Evolutionary conservation across 805 yeast genomes (phyloP), one percentile per base, ranked within the genome.

Genomic region (Kregervanrija delftensis): DNA sequence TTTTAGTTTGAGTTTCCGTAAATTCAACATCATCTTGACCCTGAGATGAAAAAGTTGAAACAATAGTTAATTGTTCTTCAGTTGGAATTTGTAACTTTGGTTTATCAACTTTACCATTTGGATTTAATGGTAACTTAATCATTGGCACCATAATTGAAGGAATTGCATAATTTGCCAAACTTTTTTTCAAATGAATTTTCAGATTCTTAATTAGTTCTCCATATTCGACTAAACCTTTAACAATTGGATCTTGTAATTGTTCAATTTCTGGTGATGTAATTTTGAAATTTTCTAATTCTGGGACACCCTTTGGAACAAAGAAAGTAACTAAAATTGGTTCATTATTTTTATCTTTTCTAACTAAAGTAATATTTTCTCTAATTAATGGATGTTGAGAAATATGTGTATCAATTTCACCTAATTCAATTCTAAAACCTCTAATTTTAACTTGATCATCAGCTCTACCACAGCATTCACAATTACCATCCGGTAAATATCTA

Each of bases 391-490:
- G 96, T 64, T 89, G 96, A 11, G 97, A 89, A 49, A 93, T 77
- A 61, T 93, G 96, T 12, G 99, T 93, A 64, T 93, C 98, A 60
- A 93, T 95, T 67, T 93, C 99, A 48, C 99, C 99, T 45, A 93
- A 73, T 68, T 93, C 99, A 51, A 93, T 95, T 68, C 99, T 80
- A 79, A 93, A 95, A 2, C 99, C 99, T 69, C 99, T 81, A 54
- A 93, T 93, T 66, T 93, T 93, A 49, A 93, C 96, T 66, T 93
- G 99, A 62, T 91, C 98, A 68, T 93, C 99, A 28, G 99, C 99
- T 64, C 99, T 80, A 48, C 99, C 99, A 62, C 95, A 85, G 65
- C 97, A 91, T 71, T 93, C 99, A 55, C 93, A 89, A 68, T 93
- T 87, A 46, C 99, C 99, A 60, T 90, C 96, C 6, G 98, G 97